Conservation (phyloP, 495 filamentous ascomycete species). For the Letharia lupina region DNA sequence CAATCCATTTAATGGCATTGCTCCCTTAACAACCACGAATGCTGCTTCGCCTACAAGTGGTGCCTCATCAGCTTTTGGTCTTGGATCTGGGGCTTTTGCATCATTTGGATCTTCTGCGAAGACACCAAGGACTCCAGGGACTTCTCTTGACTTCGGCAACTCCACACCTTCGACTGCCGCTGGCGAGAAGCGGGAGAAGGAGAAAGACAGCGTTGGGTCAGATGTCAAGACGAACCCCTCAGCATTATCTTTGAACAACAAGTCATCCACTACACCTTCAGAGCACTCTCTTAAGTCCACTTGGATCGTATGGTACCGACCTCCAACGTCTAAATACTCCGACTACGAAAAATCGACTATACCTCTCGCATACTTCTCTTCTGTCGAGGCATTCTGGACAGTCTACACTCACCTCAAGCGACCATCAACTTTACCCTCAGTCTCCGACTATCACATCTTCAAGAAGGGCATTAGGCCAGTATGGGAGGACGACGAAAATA, state of each 20-base stretch:
- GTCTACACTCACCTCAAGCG: conserved; percentile 86
- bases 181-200: conserved; percentile 54
- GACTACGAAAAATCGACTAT: conserved; percentile 97
- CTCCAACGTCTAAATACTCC: conserved; percentile 89
- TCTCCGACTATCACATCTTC: conserved; percentile 97
- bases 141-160: conserved; percentile 61
- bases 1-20: conserved; percentile 79
- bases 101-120: conserved; percentile 80
- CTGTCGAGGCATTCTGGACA: conserved; percentile 88
- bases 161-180: conserved; percentile 46
- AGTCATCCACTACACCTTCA: conserved; percentile 32
- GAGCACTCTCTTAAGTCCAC: conserved; percentile 68
- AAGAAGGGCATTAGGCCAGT: conserved; percentile 94
- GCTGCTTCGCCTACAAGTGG: conserved; percentile 80
- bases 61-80: conserved; percentile 85
- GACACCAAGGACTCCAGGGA: conserved; percentile 80
- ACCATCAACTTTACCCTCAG: conserved; percentile 77
- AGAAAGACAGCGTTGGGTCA: conserved; percentile 43
- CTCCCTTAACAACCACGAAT: conserved; percentile 55
- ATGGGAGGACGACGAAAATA: conserved; percentile 98
- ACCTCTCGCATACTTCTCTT: conserved; percentile 69
- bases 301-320: conserved; percentile 96
- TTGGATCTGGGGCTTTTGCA: conserved; percentile 92
- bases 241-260: conserved; percentile 32
- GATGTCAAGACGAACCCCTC: conserved; percentile 39